Percentiles rank a stretch among this genome's conserved stretches.
These are phyloP conservation scores for Cardamine occulta DNA, from an alignment of 345 rosid species.

Conservation along the genomic window DNA sequence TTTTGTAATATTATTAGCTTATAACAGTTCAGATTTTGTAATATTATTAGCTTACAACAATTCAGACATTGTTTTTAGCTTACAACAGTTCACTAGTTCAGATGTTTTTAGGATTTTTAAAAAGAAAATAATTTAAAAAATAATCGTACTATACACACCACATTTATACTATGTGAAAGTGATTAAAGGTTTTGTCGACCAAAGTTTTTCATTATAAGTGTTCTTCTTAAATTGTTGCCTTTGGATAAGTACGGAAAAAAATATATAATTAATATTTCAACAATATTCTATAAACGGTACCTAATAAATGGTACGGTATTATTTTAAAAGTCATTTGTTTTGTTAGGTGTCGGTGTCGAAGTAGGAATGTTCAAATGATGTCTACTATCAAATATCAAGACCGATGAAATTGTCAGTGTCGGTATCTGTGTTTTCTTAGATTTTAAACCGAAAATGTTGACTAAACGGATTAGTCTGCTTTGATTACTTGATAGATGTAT, in stretches of 20 bases:
- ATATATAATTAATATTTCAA: not conserved
- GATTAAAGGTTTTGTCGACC: constrained; percentile 7
- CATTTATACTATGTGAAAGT: not conserved
- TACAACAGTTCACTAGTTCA: not conserved
- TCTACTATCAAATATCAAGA: constrained; percentile 4
- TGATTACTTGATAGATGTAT: not conserved
- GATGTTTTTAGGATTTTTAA: not conserved
- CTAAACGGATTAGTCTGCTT: not conserved
- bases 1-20: not conserved
- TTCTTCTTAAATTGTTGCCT: not conserved
- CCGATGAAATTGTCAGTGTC: constrained; percentile 23
- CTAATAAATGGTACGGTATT: constrained; percentile 23
- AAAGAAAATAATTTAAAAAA: not conserved
- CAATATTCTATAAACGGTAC: constrained; percentile 13
- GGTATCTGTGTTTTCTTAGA: not conserved
- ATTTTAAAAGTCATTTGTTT: not conserved
- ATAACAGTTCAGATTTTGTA: not conserved
- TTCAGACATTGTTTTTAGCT: not conserved
- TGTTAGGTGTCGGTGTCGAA: constrained; percentile 21
- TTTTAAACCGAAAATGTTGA: not conserved
- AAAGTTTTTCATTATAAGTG: constrained; percentile 4
- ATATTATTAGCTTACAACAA: too few species aligned
- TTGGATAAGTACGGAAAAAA: constrained; percentile 30
- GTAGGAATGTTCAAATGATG: constrained; percentile 27
- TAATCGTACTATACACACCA: not conserved